A percentile compares a stretch with the other conserved stretches of the same genome.
Conservation (phyloP, 805 yeast genomes). For the Hermanozyma aechmeae region DNA sequence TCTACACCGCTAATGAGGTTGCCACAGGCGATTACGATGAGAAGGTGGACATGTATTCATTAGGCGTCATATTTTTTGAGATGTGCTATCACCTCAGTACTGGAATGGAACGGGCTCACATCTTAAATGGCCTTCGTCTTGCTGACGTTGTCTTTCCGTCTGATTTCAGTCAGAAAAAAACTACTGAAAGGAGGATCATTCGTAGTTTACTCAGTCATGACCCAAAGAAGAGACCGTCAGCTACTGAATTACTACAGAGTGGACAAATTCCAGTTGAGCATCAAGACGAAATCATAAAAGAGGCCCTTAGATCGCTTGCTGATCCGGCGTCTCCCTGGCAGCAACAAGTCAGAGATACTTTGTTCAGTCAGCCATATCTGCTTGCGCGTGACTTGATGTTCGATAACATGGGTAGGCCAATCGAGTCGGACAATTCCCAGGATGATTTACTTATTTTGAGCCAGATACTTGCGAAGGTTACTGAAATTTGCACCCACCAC, state of each 20-base stretch:
- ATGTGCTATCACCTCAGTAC: slow-evolving; percentile 84
- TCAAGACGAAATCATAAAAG: slow-evolving; percentile 82
- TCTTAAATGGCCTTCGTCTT: slow-evolving; percentile 55
- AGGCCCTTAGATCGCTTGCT: slow-evolving; percentile 75
- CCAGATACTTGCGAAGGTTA: slow-evolving; percentile 51
- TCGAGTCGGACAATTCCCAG: slow-evolving; percentile 17
- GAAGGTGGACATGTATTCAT: slow-evolving; percentile 90
- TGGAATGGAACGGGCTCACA: slow-evolving; percentile 85
- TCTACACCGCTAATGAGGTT: slow-evolving; percentile 89
- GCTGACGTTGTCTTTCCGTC: slow-evolving; percentile 59
- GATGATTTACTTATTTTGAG: slow-evolving; percentile 48
- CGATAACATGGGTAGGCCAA: slow-evolving; percentile 42
- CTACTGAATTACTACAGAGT: slow-evolving; percentile 62
- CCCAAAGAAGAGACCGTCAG: slow-evolving; percentile 73
- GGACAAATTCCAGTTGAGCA: slow-evolving; percentile 84
- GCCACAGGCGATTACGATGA: slow-evolving; percentile 76
- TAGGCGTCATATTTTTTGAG: slow-evolving; percentile 92
- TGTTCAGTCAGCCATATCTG: slow-evolving; percentile 79
- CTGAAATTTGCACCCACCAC: slow-evolving; percentile 60
- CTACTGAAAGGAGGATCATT: slow-evolving; percentile 61
- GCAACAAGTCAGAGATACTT: slow-evolving; percentile 77
- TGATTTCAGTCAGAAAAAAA: slow-evolving; percentile 47
- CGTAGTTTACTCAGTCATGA: slow-evolving; percentile 64
- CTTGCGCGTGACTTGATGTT: slow-evolving; percentile 78
- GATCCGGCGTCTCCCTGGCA: slow-evolving; percentile 94